Percentiles rank a stretch among this genome's conserved stretches.
phyloP scores from a whole-genome alignment of 441 rosid species.

The Hura crepitans region DNA sequence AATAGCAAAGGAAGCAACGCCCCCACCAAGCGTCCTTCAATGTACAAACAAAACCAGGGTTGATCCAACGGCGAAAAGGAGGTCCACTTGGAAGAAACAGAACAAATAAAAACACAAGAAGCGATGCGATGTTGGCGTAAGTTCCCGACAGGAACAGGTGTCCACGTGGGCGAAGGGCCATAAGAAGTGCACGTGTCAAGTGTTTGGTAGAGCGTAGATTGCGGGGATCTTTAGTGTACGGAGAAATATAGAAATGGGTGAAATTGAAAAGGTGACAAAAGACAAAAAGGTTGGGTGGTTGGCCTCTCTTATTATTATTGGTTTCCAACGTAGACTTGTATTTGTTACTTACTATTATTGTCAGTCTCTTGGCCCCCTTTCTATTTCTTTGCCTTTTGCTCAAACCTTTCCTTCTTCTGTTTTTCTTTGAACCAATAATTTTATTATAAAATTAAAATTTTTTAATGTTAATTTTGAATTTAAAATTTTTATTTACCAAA shows the following conservation, averaged over 20 bases:
- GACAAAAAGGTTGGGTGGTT: conserved; percentile 5
- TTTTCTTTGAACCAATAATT: too few species aligned
- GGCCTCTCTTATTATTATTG: background rate
- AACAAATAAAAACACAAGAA: background rate
- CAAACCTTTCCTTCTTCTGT: too few species aligned
- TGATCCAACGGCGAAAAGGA: background rate
- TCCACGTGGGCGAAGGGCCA: conserved; percentile 37
- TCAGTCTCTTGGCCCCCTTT: too few species aligned
- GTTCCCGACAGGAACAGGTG: conserved; percentile 31
- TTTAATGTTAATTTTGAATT: too few species aligned
- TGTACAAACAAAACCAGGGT: background rate
- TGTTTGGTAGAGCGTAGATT: conserved; percentile 25
- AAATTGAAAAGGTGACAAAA: conserved; percentile 13
- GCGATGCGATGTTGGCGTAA: background rate
- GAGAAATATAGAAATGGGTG: conserved; percentile 17
- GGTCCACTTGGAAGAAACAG: background rate
- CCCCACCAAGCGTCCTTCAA: background rate
- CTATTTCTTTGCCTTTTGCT: too few species aligned
- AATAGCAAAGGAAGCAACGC: background rate
- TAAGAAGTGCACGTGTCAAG: conserved; percentile 28
- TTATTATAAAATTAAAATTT: too few species aligned
- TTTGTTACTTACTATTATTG: too few species aligned
- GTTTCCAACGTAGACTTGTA: too few species aligned
- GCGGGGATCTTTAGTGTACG: conserved; percentile 42
- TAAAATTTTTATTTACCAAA: too few species aligned